A percentile compares a stretch with the other conserved stretches of the same genome.
phyloP scores from a whole-genome alignment of 1,284 basidiomycete species.

The Puccinia triticina region DNA sequence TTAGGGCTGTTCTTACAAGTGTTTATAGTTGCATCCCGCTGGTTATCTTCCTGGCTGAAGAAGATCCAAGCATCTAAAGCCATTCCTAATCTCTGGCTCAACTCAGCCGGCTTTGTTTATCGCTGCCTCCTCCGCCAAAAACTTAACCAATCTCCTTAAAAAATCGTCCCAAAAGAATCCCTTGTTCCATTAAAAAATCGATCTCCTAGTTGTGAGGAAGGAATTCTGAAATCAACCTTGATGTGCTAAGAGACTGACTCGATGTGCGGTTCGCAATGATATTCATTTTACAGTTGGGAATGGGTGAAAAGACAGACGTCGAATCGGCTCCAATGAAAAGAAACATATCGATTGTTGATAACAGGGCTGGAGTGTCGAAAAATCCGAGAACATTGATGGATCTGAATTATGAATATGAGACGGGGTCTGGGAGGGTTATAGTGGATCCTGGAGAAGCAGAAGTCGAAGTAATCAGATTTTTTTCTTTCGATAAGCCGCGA shows the following conservation, averaged over 20 bases:
- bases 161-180: background rate
- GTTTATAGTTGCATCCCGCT: background rate
- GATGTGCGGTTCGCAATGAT: background rate
- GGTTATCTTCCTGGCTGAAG: background rate
- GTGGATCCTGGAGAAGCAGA: constrained; percentile 34
- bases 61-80: background rate
- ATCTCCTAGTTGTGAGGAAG: background rate
- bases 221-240: background rate
- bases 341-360: background rate
- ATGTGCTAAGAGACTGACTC: background rate
- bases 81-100: background rate
- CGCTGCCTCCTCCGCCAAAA: background rate
- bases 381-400: constrained; percentile 4
- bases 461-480: constrained; percentile 20
- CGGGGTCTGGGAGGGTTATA: constrained; percentile 14
- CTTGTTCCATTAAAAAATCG: background rate
- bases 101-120: background rate
- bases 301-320: constrained; percentile 18
- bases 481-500: background rate
- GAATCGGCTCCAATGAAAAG: background rate
- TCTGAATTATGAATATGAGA: constrained; percentile 41
- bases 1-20: background rate
- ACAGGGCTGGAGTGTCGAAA: background rate
- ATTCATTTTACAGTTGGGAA: background rate
- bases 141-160: background rate